Conservation (phyloP, 495 filamentous ascomycete genomes). For the Tuber indicum region DNA sequence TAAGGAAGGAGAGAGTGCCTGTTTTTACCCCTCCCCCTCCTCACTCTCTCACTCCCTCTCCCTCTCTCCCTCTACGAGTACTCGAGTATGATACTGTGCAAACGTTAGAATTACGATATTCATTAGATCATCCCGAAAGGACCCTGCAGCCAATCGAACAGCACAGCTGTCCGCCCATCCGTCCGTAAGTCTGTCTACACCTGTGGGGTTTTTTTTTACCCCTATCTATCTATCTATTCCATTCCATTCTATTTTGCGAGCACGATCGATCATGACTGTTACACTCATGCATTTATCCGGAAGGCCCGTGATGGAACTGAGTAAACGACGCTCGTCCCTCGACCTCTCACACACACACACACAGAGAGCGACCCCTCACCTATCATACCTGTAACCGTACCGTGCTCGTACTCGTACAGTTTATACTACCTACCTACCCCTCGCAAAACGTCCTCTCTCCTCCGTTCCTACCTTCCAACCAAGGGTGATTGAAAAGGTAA, state of each 20-base stretch:
- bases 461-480: neutral
- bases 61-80: too few relatives aligned
- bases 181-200: too few relatives aligned
- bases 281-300: neutral
- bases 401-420: too few relatives aligned
- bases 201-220: neutral
- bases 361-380: neutral
- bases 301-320: neutral
- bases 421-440: neutral
- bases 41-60: neutral
- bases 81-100: neutral
- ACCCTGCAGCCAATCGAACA: conserved; percentile 1
- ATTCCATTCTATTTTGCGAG: neutral
- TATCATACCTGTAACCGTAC: neutral
- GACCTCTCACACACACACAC: neutral
- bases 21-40: neutral
- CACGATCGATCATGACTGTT: conserved; percentile 5
- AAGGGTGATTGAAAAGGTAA: neutral
- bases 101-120: neutral
- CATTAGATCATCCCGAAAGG: neutral
- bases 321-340: neutral
- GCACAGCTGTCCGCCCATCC: neutral
- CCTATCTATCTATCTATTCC: neutral
- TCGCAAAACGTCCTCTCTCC: neutral
- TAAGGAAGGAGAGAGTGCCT: neutral